Evolutionary conservation across 495 filamentous ascomycete genomes (phyloP), one percentile per base, ranked within the genome.

Genomic region (Aspergillus ostianus): DNA sequence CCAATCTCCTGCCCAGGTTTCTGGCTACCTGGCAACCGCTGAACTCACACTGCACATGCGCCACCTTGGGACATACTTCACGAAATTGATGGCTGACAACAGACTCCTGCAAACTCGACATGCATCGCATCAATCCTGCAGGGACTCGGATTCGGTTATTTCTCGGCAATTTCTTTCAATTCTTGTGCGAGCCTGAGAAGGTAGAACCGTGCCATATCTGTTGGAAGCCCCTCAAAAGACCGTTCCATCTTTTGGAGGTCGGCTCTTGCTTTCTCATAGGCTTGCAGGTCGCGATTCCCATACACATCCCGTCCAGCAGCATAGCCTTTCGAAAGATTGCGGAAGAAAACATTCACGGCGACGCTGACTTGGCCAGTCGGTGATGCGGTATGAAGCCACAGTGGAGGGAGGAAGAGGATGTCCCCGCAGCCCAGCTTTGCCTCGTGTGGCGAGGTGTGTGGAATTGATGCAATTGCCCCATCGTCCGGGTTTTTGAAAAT

Each of bases 301-400:
- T 97, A 96, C 3, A 96, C 88, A 72, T 97, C 92, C 63, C 82
- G 81, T 10, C 92, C 91, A 23, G 82, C 63, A 7, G 91, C 84
- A 73, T 96, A 96, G 3, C 83, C 85, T 15, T 73, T 74, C 23
- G 84, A 76, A 10, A 93, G 73, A 57, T 87, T 88, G 45, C 83
- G 84, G 68, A 96, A 96, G 78, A 94, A 96, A 13, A 92, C 83
- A 66, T 97, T 95, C 5, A 96, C 86, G 1, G 88, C 89, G 6
- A 96, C 77, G 63, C 89, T 91, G 32, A 84, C 64, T 6, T 82
- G 78, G 15, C 80, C 82, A 1, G 90, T 88, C 4, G 81, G 82
- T 20, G 75, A 70, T 3, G 88, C 89, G n/a, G 88, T 88, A 70
- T 96, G 92, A 36, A 89, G 75, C 91, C 92, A 96, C 21, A 93